Conservation (phyloP, 129 eudicot genomes). For the Rutidosis leptorrhynchoides region DNA sequence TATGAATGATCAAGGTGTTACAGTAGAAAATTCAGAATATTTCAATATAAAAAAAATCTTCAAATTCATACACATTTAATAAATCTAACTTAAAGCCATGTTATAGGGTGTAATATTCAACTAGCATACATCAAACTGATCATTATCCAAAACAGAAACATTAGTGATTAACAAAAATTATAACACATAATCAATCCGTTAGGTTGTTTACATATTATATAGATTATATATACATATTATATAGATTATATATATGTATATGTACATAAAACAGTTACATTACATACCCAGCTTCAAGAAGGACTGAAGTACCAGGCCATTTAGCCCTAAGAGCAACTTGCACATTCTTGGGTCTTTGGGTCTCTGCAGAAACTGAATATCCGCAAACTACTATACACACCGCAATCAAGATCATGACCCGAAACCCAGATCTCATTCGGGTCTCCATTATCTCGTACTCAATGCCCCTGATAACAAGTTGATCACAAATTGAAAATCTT, state of each 20-base stretch:
- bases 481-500: constrained; percentile 37
- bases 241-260: background rate
- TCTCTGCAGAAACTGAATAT: constrained; percentile 47
- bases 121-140: constrained; percentile 17
- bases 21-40: background rate
- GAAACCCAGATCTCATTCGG: constrained; percentile 59
- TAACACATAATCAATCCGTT: background rate
- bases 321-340: constrained; percentile 94
- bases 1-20: background rate
- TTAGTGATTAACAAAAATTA: background rate
- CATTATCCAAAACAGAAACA: constrained; percentile 5
- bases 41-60: background rate
- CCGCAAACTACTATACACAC: constrained; percentile 42
- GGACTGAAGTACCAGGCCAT: constrained; percentile 86
- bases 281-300: constrained; percentile 90
- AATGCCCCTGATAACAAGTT: background rate
- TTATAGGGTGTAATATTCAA: background rate
- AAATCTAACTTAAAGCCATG: background rate
- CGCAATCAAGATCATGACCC: constrained; percentile 32
- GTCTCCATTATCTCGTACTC: constrained; percentile 39
- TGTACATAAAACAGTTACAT: background rate
- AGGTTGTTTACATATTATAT: background rate
- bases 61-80: background rate
- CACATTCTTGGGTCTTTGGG: constrained; percentile 75
- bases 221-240: background rate